A percentile compares a stretch with the other conserved stretches of the same genome.
These are phyloP conservation scores for Suhomyces guaymorum DNA, from an alignment of 1,139 yeast species.

Conservation along the genomic window DNA sequence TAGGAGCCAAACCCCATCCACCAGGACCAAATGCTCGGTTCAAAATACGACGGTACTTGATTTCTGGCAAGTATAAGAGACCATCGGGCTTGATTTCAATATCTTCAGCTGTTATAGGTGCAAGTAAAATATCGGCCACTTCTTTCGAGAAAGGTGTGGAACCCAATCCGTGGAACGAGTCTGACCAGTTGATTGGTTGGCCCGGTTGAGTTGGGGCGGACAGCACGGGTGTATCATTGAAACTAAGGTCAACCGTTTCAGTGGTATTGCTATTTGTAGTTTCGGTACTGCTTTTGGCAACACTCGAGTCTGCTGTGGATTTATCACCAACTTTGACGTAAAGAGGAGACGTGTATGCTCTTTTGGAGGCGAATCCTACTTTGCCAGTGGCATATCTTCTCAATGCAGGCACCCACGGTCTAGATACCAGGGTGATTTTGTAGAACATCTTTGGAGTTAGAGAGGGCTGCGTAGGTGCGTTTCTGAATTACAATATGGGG, in stretches of 20 bases:
- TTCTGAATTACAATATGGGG: neutral
- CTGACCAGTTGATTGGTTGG: conserved; percentile 62
- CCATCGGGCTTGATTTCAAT: conserved; percentile 97
- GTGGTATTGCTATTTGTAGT: neutral
- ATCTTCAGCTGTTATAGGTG: conserved; percentile 64
- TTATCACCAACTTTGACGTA: conserved; percentile 10
- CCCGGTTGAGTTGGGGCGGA: conserved; percentile 3
- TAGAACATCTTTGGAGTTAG: no score
- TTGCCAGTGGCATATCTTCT: conserved; percentile 6
- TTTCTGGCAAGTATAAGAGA: conserved; percentile 85
- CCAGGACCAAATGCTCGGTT: conserved; percentile 97
- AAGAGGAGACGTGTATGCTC: conserved; percentile 14
- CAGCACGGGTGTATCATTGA: conserved; percentile 25
- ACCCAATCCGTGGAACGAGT: conserved; percentile 82
- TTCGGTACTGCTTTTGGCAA: neutral
- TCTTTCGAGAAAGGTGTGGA: conserved; percentile 66
- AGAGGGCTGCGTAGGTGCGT: no score
- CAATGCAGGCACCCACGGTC: neutral
- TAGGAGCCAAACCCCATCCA: conserved; percentile 97
- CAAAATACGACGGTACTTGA: conserved; percentile 84
- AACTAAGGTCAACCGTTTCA: conserved; percentile 6
- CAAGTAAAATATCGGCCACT: conserved; percentile 57
- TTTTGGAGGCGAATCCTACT: conserved; percentile 1
- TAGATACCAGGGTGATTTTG: neutral
- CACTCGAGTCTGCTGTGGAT: neutral